These are phyloP conservation scores for Chlorella vulgaris DNA, from an alignment of 139 green algal species.

Conservation along the genomic window DNA sequence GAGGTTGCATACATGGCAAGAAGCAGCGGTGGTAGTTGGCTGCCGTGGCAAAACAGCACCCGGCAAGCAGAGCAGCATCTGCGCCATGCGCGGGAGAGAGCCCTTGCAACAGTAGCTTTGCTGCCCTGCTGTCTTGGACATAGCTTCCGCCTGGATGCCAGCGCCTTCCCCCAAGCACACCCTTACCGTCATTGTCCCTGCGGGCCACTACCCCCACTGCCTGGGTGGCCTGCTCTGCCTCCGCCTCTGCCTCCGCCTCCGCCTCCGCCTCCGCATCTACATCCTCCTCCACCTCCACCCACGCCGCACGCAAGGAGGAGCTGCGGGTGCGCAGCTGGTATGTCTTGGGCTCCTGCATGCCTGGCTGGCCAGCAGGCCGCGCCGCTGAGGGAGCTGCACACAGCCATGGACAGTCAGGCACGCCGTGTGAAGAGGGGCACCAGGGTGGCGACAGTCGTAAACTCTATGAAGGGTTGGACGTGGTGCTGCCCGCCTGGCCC, in stretches of 20 bases:
- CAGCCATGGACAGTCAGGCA: not conserved
- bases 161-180: too few relatives aligned
- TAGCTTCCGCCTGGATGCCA: not conserved
- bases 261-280: too few relatives aligned
- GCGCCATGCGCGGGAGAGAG: not conserved
- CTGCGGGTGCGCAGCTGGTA: conserved; percentile 25
- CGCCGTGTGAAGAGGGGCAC: too few relatives aligned
- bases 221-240: not conserved
- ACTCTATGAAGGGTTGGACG: too few relatives aligned
- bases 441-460: too few relatives aligned
- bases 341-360: not conserved
- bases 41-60: too few relatives aligned
- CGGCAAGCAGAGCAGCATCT: not conserved
- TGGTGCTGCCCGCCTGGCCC: too few relatives aligned
- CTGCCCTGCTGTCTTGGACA: not conserved
- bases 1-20: too few relatives aligned
- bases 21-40: too few relatives aligned
- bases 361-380: not conserved
- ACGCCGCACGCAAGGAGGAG: conserved; percentile 11
- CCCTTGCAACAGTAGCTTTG: not conserved
- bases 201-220: too few relatives aligned
- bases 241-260: conserved; percentile 1
- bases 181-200: too few relatives aligned
- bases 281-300: conserved; percentile 13
- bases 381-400: not conserved